Percentiles rank a stretch among this genome's conserved stretches.
Evolutionary conservation across 768 basidiomycete species (phyloP).

Genomic region (Amanita polypyramis): DNA sequence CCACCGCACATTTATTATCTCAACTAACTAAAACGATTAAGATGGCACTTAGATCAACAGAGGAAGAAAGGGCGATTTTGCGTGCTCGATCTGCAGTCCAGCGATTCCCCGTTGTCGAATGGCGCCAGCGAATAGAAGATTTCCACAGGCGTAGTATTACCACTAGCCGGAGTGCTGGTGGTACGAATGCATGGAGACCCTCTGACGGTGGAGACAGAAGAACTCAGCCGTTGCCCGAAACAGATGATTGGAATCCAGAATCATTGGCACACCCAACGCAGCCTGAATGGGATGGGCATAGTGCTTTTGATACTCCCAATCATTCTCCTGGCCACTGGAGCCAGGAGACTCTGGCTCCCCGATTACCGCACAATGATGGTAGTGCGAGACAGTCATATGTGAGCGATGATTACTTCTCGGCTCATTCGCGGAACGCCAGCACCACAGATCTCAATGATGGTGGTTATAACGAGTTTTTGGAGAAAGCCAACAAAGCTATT

Average conservation of each 20-base stretch:
- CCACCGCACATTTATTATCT: slow-evolving; percentile 90
- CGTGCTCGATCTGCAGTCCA: slow-evolving; percentile 91
- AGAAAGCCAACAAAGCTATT: slow-evolving; percentile 76
- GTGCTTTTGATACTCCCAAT: slow-evolving; percentile 33
- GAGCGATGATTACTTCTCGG: slow-evolving; percentile 49
- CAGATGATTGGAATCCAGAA: slow-evolving; percentile 75
- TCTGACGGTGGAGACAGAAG: slow-evolving; percentile 51
- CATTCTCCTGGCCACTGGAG: slow-evolving; percentile 55
- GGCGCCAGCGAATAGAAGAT: slow-evolving; percentile 93
- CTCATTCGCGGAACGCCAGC: slow-evolving; percentile 21
- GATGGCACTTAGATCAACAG: slow-evolving; percentile 81
- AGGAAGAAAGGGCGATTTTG: slow-evolving; percentile 86
- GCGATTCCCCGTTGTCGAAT: slow-evolving; percentile 96
- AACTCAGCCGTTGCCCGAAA: slow-evolving; percentile 44
- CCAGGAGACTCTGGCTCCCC: slow-evolving; percentile 41
- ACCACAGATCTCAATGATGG: slow-evolving; percentile 16
- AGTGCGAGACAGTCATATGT: slow-evolving; percentile 33
- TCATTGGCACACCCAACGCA: slow-evolving; percentile 53
- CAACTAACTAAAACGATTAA: slow-evolving; percentile 93
- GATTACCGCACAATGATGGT: slow-evolving; percentile 21
- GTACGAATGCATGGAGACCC: slow-evolving; percentile 65
- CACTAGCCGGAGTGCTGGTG: slow-evolving; percentile 59
- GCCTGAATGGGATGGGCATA: slow-evolving; percentile 70
- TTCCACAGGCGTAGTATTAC: slow-evolving; percentile 82
- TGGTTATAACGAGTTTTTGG: slow-evolving; percentile 71